Base-by-base conservation (phyloP, 768 basidiomycete genomes). In the Suillus subalutaceus region DNA sequence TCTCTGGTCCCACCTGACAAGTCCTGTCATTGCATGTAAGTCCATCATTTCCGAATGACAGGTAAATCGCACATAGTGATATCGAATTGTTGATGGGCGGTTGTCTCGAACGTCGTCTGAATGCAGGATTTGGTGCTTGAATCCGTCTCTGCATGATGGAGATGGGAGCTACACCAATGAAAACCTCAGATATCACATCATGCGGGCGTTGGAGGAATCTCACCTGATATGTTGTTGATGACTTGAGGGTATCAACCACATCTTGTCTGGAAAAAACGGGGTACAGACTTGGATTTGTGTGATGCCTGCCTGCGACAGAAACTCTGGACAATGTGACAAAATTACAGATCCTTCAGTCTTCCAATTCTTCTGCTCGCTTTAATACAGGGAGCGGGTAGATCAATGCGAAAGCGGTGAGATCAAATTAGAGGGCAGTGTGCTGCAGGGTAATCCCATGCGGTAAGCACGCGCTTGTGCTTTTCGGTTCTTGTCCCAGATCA, bases 121-220 rank as follows among this genome's bases (percentile, higher is more conserved):
- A 60, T 43, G 23, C 40, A n/a, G 41, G 30, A 43, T 30, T 43
- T 20, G 26, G 59, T 43, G 30, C 41, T 60, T 12, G 59, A 43
- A 43, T 60, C 18, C 18, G 40, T 43, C 26, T 60, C 59, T 43
- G 26, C 26, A 60, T 60, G 57, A 23, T 38, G 10, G 58, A 43
- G 10, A 30, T 43, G 41, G 26, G 59, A 43, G 40, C 59, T 60
- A 43, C 26, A 30, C 41, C 41, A 30, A 43, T 12, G 10, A 60
- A 30, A 41, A 12, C 16, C 6, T 60, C 1, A 60, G 59, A 32
- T 43, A 32, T 20, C 30, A 9, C 18, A 30, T 20, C 18, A 23
- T 41, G 59, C 18, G 5, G 18, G 59, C 6, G 18, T 60, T 18
- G 18, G 18, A 6, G 18, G 26, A 12, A 60, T 13, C 59, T 43